phyloP scores from a whole-genome alignment of 139 green algal genomes.

The Diplosphaera chodatii region DNA sequence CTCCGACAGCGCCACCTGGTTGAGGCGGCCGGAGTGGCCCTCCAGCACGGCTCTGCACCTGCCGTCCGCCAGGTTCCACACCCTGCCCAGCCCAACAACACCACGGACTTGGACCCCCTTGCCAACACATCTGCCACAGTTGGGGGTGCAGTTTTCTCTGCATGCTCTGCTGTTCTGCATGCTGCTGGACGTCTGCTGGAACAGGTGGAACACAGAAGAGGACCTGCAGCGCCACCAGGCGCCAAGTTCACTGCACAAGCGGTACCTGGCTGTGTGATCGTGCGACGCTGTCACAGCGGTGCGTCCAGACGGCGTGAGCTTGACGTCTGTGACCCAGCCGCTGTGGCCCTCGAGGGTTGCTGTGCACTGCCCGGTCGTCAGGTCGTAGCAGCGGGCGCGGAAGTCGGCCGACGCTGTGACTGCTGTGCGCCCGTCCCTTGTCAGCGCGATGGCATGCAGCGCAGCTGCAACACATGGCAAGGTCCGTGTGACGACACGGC shows the following conservation, averaged over 20 bases:
- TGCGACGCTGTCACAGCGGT: conserved; percentile 26
- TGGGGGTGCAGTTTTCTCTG: too few species aligned
- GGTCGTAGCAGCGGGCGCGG: conserved; percentile 56
- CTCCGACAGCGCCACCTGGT: conserved; percentile 37
- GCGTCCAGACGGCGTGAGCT: conserved; percentile 20
- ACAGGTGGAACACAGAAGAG: too few species aligned
- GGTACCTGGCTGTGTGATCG: conserved; percentile 34
- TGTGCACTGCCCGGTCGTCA: conserved; percentile 28
- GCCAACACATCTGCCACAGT: too few species aligned
- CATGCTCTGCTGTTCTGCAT: too few species aligned
- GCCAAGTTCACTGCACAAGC: too few species aligned
- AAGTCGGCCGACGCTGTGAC: conserved; percentile 39
- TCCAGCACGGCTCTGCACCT: conserved; percentile 31
- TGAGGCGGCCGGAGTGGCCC: conserved; percentile 56
- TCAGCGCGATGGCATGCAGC: conserved; percentile 35
- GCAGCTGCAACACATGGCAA: background rate
- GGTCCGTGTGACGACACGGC: background rate
- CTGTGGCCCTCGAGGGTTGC: conserved; percentile 56
- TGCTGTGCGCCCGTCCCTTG: conserved; percentile 30
- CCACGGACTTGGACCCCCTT: too few species aligned
- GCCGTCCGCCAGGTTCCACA: conserved; percentile 43
- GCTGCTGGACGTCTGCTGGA: too few species aligned
- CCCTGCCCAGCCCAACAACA: conserved; percentile 9
- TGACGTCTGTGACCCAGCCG: conserved; percentile 46
- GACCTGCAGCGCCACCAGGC: too few species aligned